Evolutionary conservation across 179 eudicot species (phyloP).

Genomic region (Beta lomatogona): DNA sequence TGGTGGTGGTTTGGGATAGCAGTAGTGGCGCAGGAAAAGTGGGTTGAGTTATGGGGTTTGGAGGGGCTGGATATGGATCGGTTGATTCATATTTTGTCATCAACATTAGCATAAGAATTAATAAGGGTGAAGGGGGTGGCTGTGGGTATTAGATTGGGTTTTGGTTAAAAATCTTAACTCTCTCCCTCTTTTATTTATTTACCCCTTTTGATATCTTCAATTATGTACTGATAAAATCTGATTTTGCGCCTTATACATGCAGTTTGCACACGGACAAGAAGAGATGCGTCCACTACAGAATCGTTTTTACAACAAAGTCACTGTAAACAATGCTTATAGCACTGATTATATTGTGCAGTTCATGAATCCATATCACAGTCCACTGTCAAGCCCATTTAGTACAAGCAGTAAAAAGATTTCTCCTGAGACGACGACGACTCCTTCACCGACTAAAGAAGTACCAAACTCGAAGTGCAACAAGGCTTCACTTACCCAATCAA

Average conservation of each 20-base stretch:
- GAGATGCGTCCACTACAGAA: constrained; percentile 46
- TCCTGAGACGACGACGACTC: constrained; percentile 11
- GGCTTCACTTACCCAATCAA: constrained; percentile 26
- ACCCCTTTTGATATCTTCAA: background rate
- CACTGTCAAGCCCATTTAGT: constrained; percentile 45
- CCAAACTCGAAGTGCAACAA: constrained; percentile 19
- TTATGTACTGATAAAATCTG: background rate
- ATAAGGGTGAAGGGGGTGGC: too few relatives aligned
- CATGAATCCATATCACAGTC: constrained; percentile 35
- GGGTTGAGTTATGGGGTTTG: too few relatives aligned
- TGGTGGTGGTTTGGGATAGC: too few relatives aligned
- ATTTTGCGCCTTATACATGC: constrained; percentile 13
- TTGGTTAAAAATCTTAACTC: background rate
- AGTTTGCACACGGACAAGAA: constrained; percentile 73
- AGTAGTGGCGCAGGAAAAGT: too few relatives aligned
- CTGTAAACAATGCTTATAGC: background rate
- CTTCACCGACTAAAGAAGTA: constrained; percentile 25
- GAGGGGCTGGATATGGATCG: too few relatives aligned
- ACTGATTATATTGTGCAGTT: constrained; percentile 2
- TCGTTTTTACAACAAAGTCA: constrained; percentile 37
- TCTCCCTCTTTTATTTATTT: too few relatives aligned
- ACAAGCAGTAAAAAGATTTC: constrained; percentile 31
- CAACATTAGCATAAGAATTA: too few relatives aligned
- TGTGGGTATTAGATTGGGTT: too few relatives aligned
- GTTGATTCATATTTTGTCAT: too few relatives aligned